Evolutionary conservation across 164 flowering plant genomes (phyloP), one percentile per base, ranked within the genome.

Genomic region (Saururus chinensis): DNA sequence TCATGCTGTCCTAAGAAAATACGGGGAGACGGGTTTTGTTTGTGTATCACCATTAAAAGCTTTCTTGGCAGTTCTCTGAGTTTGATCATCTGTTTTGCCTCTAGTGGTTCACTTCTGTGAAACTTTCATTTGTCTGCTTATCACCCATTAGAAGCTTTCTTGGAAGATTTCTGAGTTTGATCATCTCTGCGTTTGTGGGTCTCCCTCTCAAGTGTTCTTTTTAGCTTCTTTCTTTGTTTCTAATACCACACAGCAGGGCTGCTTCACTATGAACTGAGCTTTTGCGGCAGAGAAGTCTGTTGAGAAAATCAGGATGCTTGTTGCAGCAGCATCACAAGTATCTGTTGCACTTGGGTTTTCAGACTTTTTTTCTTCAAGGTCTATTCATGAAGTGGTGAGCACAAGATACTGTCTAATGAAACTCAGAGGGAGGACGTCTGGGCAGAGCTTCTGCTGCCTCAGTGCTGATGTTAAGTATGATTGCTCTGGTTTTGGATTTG

Each of bases 291-390:
- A 41, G 12, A 8, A 41, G 8, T 13, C 45, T 8, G 45, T 41
- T 41, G 45, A 41, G 12, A 41, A 12, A 17, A 45, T 45, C 49
- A 45, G 49, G 49, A 45, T 45, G 49, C 14, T 45, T 45, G 17
- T 45, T 60, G 71, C 63, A 24, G 65, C 81, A 21, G 78, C 83
- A 10, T 61, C 77, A 40, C 83, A 83, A 55, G 56, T 71, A 48
- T 74, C 74, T 40, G 69, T 51, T 23, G 59, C 64, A 61, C 64
- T 70, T 64, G 79, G 82, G 11, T 72, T 75, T 53, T 24, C 74
- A 9, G 81, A 81, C n/a, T 65, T 80, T 2, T 2, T 66, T 55
- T 57, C 72, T 22, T 45, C 71, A 2, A 74, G 68, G 61, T 66
- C 63, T 21, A n/a, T 60, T 13, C 26, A 41, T 45, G 51, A 65